Base-by-base conservation (phyloP, 1,284 basidiomycete genomes). In the Puccinia sorghi region DNA sequence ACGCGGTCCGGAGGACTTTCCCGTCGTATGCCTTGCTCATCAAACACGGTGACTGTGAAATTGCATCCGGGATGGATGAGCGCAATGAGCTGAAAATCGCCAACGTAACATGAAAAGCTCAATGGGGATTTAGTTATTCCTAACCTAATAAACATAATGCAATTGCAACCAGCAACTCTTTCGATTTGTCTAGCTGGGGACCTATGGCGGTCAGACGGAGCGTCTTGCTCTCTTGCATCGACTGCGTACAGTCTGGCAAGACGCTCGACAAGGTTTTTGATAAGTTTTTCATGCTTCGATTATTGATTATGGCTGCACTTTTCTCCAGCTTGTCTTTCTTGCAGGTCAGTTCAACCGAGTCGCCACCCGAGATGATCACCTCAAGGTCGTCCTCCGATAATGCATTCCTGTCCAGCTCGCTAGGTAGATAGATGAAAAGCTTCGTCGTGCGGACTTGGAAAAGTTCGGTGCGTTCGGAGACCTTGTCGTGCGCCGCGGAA, bases 91-190 rank as follows among this genome's bases (percentile, higher is more conserved):
- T 39, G 59, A 61, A 25, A 9, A 12, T 17, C 20, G 32, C 13
- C 39, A 61, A 7, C 8, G 15, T 39, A 61, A 61, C 5, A 61
- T 0, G 2, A 32, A 32, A 32, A 32, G 4, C 1, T 32, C 4
- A 32, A 32, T 32, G 37, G 13, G 11, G 27, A 64, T 32, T 22
- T 20, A 13, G 27, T 46, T 46, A 7, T 12, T 43, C 25, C 72
- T 64, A 3, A 74, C 72, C 72, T n/a, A 74, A 41, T 37, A 74
- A 46, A 41, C 72, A 74, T 39, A 74, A 20, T 20, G 48, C 72
- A 15, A 74, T 74, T n/a, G 72, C 72, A 64, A 74, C 72, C 56
- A 66, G 25, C 3, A 74, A n/a, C 27, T 74, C 59, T 52, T 54
- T 59, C 13, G 72, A 46, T 74, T 66, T 41, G 48, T 27, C 25